Base-by-base conservation (phyloP, 495 filamentous ascomycete genomes). In the Schizothecium vesticola region DNA sequence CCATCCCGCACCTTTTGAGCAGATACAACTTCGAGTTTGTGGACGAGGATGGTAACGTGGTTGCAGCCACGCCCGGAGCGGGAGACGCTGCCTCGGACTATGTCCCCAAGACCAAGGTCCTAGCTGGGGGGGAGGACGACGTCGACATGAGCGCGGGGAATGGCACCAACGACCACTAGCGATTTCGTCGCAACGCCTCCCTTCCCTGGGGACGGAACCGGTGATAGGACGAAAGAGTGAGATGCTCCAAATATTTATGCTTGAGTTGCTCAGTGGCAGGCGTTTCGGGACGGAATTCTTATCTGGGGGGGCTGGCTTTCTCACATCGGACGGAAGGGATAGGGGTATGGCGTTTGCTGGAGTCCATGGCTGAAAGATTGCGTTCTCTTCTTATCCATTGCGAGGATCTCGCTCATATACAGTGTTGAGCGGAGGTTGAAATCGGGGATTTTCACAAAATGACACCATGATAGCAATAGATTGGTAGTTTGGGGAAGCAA, bases 1-100 rank as follows among this genome's bases (percentile, higher is more conserved):
- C 95, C 3, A 97, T 99, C 59, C 95, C 95, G 9, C 96, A 98
- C 74, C 81, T 97, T 1, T 86, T 99, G 16, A 96, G 92, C 66
- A 84, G 94, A 60, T 98, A 97, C 76, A 95, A 96, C 79, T 99
- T 98, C 75, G 96, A 99, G 75, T 97, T 96, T 75, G 91, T 97
- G n/a, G 92, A 99, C 75, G 95, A 99, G 82, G 85, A 91, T 62
- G 94, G 93, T 66, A 88, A 96, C 66, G 90, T 96, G 4, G 90
- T 92, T 22, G 92, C 94, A 11, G 85, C 89, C 33, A 99, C 95
- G 0, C 96, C 95, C 1, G 94, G 93, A 2, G 82, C 82, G 24
- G 85, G 80, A 21, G 51, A 19, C 9, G 63, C 26, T 3, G 81
- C 81, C 6, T 84, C 82, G 23, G 80, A 73, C 12, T 79, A 82